Conservation (phyloP, 2,329 filamentous ascomycete genomes). For the Acarospora socialis region DNA sequence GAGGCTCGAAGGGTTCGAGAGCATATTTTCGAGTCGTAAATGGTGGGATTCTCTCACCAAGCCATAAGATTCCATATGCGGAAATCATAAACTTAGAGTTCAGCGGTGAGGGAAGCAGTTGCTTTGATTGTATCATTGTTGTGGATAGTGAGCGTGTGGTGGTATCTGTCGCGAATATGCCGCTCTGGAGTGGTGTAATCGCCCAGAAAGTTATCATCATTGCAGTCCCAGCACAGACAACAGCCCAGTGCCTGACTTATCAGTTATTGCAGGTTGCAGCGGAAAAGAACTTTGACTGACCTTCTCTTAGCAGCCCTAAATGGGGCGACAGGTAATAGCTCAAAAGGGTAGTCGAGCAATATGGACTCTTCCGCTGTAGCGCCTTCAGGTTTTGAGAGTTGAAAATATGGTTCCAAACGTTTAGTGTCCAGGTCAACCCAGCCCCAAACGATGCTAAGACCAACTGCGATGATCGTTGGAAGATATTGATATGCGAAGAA, state of each 20-base stretch:
- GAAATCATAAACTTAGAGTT: conserved; percentile 29
- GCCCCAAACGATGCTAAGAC: conserved; percentile 43
- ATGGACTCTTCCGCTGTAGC: conserved; percentile 33
- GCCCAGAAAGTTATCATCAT: conserved; percentile 41
- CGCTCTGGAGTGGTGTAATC: conserved; percentile 40
- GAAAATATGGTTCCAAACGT: conserved; percentile 45
- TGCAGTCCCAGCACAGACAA: conserved; percentile 33
- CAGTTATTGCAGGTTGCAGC: too few species aligned
- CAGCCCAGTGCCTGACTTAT: conserved; percentile 38
- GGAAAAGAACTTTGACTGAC: conserved; percentile 14
- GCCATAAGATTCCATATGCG: conserved; percentile 32
- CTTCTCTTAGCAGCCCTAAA: conserved; percentile 24
- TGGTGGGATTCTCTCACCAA: conserved; percentile 12
- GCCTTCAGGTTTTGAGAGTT: conserved; percentile 35
- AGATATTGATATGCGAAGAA: conserved; percentile 35
- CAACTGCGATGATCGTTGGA: conserved; percentile 39
- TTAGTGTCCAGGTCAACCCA: conserved; percentile 48
- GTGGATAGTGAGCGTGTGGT: conserved; percentile 11
- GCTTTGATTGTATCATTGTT: too few species aligned
- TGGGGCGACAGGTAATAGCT: conserved; percentile 32
- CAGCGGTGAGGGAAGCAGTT: conserved; percentile 17
- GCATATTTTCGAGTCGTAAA: conserved; percentile 8
- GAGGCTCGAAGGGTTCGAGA: conserved; percentile 10
- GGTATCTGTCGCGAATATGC: conserved; percentile 33
- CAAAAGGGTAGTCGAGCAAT: conserved; percentile 40